Evolutionary conservation across 2,329 filamentous ascomycete genomes (phyloP), one percentile per base, ranked within the genome.

Genomic region (Colletotrichum euphorbiae): DNA sequence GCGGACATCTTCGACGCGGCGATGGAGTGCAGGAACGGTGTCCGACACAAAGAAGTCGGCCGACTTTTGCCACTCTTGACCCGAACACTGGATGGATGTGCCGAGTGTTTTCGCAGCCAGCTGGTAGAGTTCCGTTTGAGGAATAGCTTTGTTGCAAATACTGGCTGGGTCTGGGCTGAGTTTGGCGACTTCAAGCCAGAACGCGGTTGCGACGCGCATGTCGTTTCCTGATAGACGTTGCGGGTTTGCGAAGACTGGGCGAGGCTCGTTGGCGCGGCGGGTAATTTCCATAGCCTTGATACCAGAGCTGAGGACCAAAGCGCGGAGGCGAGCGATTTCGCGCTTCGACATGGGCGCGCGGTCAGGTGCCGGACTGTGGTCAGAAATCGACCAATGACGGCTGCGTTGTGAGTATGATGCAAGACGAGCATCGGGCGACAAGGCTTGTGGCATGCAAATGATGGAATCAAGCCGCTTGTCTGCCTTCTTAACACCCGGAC

Each of bases 201-300:
- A 73, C 24, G 80, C 62, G 19, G 74, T 73, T 15, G 65, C 70
- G 21, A 62, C 62, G 6, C 51, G 40, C 83, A 77, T 50, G 80
- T 80, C 4, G 38, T 40, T 36, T 42, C 59, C 56, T 7, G 67
- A 67, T 15, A 45, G 55, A 38, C 48, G 45, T 12, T 36, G 56
- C 12, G 36, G 33, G 9, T 15, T 28, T 17, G 68, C 56, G 17
- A 71, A 71, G n/a, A 62, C 63, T 4, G 43, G 28, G 3, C 78
- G 79, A 9, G 77, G 75, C 40, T 84, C 82, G 50, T 90, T 80
- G 4, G 91, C 89, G 52, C 91, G 87, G 4, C 89, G 86, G 31
- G 85, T 84, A 62, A 98, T 92, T 75, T 96, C 93, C 74, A 90
- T 90, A 0, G 95, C 94, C 80, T 97, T 97, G 75, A 98, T 90